Conservation (phyloP, 225 moss, liverwort and hornwort species). For the Polytrichum commune region DNA sequence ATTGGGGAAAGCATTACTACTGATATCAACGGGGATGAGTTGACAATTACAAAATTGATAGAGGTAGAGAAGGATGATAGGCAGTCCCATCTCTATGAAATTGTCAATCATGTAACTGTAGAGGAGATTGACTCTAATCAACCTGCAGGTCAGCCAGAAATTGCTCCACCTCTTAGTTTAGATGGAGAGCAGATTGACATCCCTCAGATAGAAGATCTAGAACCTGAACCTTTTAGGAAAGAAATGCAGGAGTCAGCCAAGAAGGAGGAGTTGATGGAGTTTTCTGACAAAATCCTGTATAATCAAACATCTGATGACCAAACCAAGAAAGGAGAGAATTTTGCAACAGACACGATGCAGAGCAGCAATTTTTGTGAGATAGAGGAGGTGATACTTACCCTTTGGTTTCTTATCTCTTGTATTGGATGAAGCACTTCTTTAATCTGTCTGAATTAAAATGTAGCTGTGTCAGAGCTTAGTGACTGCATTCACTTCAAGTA, state of each 20-base stretch:
- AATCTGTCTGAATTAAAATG: not conserved
- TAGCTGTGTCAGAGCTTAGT: too few relatives aligned
- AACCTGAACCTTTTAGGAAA: slow-evolving; percentile 56
- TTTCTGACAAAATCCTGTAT: slow-evolving; percentile 55
- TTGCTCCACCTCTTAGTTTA: slow-evolving; percentile 7
- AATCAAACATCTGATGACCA: slow-evolving; percentile 42
- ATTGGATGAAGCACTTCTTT: not conserved
- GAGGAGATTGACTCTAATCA: slow-evolving; percentile 24
- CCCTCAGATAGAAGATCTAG: slow-evolving; percentile 42
- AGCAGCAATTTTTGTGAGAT: not conserved
- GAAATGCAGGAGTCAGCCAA: slow-evolving; percentile 56
- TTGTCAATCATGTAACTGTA: slow-evolving; percentile 20
- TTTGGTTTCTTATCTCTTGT: not conserved
- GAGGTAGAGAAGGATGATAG: slow-evolving; percentile 27
- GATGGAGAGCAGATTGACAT: slow-evolving; percentile 20
- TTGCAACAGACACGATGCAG: not conserved
- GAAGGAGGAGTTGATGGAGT: slow-evolving; percentile 49
- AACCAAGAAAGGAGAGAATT: slow-evolving; percentile 22
- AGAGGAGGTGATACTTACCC: not conserved
- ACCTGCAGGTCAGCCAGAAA: slow-evolving; percentile 35
- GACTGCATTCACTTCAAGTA: too few relatives aligned
- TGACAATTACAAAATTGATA: slow-evolving; percentile 21
- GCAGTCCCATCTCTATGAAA: slow-evolving; percentile 21
- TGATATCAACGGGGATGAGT: slow-evolving; percentile 23
- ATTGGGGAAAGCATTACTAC: slow-evolving; percentile 22